Percentiles rank a stretch among this genome's conserved stretches.
Conservation (phyloP, 345 rosid genomes). For the Orychophragmus violaceus region DNA sequence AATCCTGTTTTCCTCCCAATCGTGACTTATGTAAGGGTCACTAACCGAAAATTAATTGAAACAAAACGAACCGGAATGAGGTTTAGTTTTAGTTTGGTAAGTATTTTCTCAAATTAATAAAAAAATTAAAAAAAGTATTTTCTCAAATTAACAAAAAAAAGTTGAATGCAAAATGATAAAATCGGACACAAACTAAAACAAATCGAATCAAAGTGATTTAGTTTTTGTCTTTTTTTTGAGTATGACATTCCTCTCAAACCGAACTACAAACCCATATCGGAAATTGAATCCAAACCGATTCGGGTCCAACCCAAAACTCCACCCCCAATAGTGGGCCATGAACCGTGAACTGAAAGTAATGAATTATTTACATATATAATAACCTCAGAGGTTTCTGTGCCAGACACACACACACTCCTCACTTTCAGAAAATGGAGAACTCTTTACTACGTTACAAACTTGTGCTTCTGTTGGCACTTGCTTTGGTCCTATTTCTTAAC, state of each 20-base stretch:
- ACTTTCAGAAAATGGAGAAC: slow-evolving; percentile 8
- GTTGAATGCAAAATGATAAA: not conserved
- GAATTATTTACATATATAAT: not conserved
- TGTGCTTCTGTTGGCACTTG: slow-evolving; percentile 1
- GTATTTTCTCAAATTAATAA: not conserved
- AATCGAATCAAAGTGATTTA: not conserved
- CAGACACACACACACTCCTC: not conserved
- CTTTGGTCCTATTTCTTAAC: slow-evolving; percentile 4
- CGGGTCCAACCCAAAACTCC: not conserved
- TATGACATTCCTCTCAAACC: not conserved
- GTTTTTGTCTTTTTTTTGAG: not conserved
- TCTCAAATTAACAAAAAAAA: not conserved
- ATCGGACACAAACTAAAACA: not conserved
- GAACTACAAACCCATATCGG: not conserved
- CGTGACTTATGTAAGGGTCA: too few species aligned
- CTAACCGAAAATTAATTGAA: not conserved
- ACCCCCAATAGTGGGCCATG: not conserved
- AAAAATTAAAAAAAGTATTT: too few species aligned
- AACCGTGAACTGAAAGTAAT: not conserved
- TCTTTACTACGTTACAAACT: slow-evolving; percentile 8
- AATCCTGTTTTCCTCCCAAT: too few species aligned
- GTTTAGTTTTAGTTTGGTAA: too few species aligned
- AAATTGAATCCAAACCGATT: not conserved
- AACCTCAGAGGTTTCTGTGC: not conserved
- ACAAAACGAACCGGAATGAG: not conserved